Base-by-base conservation (phyloP, 176 grass and related monocot genomes). In the Oryza glaberrima region DNA sequence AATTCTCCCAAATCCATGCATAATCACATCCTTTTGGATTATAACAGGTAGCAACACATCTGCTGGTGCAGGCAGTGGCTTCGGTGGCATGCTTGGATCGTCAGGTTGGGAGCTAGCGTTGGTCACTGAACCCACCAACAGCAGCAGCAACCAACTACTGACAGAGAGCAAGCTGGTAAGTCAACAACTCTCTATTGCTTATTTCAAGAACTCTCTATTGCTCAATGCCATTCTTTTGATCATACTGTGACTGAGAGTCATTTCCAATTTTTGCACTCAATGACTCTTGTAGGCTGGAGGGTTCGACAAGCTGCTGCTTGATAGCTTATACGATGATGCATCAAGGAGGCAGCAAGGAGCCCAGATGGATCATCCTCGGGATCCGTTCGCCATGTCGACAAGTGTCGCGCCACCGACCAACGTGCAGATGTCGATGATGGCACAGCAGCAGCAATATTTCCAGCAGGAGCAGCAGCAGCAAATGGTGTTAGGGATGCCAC, bases 71-170 rank as follows among this genome's bases (percentile, higher is more conserved):
- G 19, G 56, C 56, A 9, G 19, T 9, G 49, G 86, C 30, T 66
- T 80, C 3, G 3, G 70, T 3, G 82, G 72, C 3, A 66, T 83
- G 71, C 56, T 43, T 70, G 88, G 76, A 80, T 83, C 88, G 5
- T 93, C 92, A 56, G 90, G 86, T 56, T 98, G 95, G 92, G 95
- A 97, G 84, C 72, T 94, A 49, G 92, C 92, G 14, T 70, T 94
- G 56, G 92, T 94, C 61, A 76, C 88, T 15, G 77, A 88, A 28
- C 86, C 43, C 51, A 86, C 79, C 47, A 87, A 15, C 63, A 86
- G 5, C 73, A 85, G 63, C 15, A 66, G 23, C 19, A 84, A 20
- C 49, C 86, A 87, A 40, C 13, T 77, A 45, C 13, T 77, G 56
- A 76, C 81, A 46, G 88, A 91, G 54, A 88, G 48, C 79, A 94